phyloP scores from a whole-genome alignment of 148 eudicot genomes.

The Dianthus caryophyllus region DNA sequence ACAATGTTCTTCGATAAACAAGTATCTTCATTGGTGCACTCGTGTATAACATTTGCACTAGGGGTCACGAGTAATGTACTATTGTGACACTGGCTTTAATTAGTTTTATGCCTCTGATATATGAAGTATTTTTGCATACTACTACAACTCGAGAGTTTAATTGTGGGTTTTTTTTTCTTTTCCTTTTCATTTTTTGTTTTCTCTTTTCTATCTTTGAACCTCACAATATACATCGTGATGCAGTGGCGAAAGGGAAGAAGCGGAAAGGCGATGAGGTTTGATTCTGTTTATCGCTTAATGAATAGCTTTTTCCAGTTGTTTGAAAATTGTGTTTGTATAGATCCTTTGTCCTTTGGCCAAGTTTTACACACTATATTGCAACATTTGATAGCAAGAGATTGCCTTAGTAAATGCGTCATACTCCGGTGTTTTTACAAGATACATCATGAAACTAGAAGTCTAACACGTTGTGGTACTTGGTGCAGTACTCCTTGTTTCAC shows the following conservation, averaged over 20 bases:
- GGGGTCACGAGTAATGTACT: no score
- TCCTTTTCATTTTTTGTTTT: not conserved
- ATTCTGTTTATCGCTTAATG: conserved; percentile 18
- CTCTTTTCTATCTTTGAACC: not conserved
- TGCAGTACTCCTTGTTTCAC: no score
- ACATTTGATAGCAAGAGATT: no score
- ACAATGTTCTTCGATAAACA: not conserved
- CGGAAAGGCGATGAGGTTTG: conserved; percentile 90
- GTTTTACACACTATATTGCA: no score
- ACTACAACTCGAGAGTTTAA: not conserved
- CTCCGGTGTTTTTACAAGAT: no score
- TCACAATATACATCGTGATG: conserved; percentile 20
- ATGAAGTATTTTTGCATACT: not conserved
- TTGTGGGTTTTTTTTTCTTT: no score
- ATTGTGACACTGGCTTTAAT: no score
- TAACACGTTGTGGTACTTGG: no score
- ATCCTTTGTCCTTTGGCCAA: not conserved
- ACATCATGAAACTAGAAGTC: no score
- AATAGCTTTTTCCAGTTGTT: not conserved
- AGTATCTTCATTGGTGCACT: no score
- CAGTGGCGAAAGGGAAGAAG: conserved; percentile 90
- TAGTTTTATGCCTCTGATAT: not conserved
- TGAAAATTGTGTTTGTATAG: not conserved
- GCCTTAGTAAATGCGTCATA: no score
- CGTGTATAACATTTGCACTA: not conserved